phyloP scores from a whole-genome alignment of 75 land plant genomes.

The Picea glauca region DNA sequence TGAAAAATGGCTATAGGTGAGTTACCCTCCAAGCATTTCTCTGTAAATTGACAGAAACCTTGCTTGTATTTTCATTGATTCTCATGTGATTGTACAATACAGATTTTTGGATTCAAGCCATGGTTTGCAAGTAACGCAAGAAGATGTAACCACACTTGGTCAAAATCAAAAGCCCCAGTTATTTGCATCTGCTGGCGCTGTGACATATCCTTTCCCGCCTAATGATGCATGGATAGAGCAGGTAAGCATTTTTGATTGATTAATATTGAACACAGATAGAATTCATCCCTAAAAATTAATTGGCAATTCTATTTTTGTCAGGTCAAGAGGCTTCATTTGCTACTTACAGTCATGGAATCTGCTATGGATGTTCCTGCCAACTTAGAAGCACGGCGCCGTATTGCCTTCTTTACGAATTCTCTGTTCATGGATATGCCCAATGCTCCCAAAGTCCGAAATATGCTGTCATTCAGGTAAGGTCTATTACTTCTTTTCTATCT shows the following conservation, averaged over 20 bases:
- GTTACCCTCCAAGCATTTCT: not conserved
- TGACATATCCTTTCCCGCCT: not conserved
- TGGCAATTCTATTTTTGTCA: slow-evolving; percentile 15
- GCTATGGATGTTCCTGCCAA: slow-evolving; percentile 90
- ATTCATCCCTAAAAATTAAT: not conserved
- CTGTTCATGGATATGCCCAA: slow-evolving; percentile 97
- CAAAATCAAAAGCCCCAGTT: not conserved
- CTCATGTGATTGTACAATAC: not conserved
- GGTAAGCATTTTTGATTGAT: slow-evolving; percentile 15
- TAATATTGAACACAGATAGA: not conserved
- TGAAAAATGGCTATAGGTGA: slow-evolving; percentile 20
- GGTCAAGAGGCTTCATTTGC: slow-evolving; percentile 80
- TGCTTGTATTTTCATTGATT: not conserved
- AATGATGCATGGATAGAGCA: slow-evolving; percentile 38
- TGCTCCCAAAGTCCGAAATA: slow-evolving; percentile 89
- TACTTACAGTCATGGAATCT: slow-evolving; percentile 84
- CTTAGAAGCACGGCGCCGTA: slow-evolving; percentile 93
- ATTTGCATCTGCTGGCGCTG: slow-evolving; percentile 3
- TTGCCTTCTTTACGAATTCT: slow-evolving; percentile 92
- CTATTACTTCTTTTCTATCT: too few species aligned
- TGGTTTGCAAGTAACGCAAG: not conserved
- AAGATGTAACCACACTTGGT: not conserved
- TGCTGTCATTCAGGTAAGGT: slow-evolving; percentile 89
- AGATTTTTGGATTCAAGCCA: slow-evolving; percentile 6
- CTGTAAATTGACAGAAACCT: too few species aligned